These are phyloP conservation scores for Angophora floribunda DNA, from an alignment of 345 rosid genomes.

Conservation along the genomic window DNA sequence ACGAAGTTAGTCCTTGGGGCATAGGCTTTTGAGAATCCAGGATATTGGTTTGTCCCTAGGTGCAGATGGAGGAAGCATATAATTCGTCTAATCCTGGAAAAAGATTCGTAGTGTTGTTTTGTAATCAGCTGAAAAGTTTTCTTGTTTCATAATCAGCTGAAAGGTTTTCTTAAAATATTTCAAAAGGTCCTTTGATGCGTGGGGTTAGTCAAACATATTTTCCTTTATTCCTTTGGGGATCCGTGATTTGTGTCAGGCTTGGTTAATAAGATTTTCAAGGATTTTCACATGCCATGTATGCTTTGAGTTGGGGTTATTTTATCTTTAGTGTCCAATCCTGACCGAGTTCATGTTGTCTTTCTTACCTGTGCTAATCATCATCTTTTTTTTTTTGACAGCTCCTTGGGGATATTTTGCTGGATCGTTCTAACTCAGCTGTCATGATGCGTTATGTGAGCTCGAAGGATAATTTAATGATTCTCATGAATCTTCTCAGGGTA, in stretches of 20 bases:
- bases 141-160: not conserved
- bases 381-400: not conserved
- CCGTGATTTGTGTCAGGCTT: not conserved
- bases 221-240: not conserved
- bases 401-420: conserved; percentile 35
- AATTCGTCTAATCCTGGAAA: not conserved
- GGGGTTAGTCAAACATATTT: not conserved
- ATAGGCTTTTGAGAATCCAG: not conserved
- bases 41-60: not conserved
- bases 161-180: not conserved
- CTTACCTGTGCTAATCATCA: not conserved
- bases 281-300: not conserved
- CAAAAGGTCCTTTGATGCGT: not conserved
- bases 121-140: not conserved
- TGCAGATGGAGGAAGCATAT: not conserved
- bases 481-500: conserved; percentile 77
- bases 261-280: not conserved
- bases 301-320: not conserved
- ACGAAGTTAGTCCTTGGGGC: not conserved
- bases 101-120: not conserved
- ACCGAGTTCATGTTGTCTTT: not conserved
- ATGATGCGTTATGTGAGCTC: conserved; percentile 67
- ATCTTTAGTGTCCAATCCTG: not conserved
- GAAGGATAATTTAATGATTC: conserved; percentile 53
- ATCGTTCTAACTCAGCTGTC: conserved; percentile 51